These are phyloP conservation scores for Silene conica DNA, from an alignment of 148 eudicot genomes.

Conservation along the genomic window DNA sequence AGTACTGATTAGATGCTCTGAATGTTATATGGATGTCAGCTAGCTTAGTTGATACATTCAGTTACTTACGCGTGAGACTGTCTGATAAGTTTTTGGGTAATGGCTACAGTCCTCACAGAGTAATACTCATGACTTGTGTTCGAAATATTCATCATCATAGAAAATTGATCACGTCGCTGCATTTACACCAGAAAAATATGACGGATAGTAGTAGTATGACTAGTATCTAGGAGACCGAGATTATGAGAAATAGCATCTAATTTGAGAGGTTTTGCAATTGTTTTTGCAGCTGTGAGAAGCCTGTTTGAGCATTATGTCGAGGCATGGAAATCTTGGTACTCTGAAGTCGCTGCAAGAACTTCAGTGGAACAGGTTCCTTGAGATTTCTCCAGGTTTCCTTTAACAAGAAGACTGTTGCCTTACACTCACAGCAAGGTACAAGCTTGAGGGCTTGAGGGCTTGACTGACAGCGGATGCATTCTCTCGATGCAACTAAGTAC, in stretches of 20 bases:
- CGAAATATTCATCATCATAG: too few species aligned
- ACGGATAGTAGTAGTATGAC: too few species aligned
- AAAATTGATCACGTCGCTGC: too few species aligned
- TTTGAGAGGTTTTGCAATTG: constrained; percentile 6
- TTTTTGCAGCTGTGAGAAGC: constrained; percentile 63
- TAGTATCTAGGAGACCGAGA: too few species aligned
- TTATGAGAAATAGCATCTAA: not conserved
- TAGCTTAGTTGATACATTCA: too few species aligned
- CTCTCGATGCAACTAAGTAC: constrained; percentile 31
- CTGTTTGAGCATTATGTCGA: constrained; percentile 68
- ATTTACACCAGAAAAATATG: too few species aligned
- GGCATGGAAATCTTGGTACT: constrained; percentile 86
- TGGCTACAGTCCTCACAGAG: too few species aligned
- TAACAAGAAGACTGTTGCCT: not conserved
- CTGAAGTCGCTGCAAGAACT: constrained; percentile 63
- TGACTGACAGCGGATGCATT: constrained; percentile 32
- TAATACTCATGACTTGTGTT: too few species aligned
- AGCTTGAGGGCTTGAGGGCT: not conserved
- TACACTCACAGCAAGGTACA: not conserved
- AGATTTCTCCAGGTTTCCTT: not conserved
- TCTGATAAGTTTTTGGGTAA: too few species aligned
- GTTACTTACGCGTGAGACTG: too few species aligned
- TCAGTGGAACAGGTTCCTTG: constrained; percentile 48
- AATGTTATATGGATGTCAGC: too few species aligned
- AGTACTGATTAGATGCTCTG: too few species aligned